Base-by-base conservation (phyloP, 305 asterid genomes). In the Fraxinus latifolia region DNA sequence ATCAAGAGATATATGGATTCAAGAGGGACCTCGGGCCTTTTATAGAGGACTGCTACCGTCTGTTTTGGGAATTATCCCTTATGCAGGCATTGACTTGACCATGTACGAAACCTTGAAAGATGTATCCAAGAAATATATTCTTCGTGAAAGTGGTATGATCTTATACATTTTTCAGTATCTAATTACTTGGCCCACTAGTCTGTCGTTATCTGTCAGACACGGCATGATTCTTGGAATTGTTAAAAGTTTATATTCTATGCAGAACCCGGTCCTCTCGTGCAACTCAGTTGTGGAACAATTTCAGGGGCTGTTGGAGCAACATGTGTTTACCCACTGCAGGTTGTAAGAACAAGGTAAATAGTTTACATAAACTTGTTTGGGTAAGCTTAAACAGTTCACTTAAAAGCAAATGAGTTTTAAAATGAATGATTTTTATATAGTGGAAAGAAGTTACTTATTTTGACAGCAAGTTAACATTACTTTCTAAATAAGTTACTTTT, bases 251-350 rank as follows among this genome's bases (percentile, higher is more conserved):
- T 77, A 73, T 85, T 71, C 62, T 82, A 39, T 85, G 89, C 97
- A 94, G 98, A 94, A 82, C 97, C 98, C 53, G 98, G 99, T 65
- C 93, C 98, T 76, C 90, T 92, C 37, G 91, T 92, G 88, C 99
- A 92, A 85, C 91, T 96, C 44, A 89, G 97, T 70, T 96, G 98
- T 80, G 99, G 99, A 84, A 93, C 97, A 42, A 79, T 94, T 60
- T 94, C 99, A 0, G 97, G 98, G 84, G 95, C 98, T 4, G 89
- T 94, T 65, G 99, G 98, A 86, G 99, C 99, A 53, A 92, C 95
- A 0, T 93, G 98, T 78, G 99, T 94, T 81, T 96, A 96, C 86
- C 98, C 99, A 39, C 86, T 96, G 80, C 98, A 96, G 91, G 99
- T 95, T 74, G 84, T 96, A 44, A 91, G 99, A 86, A 93, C 99